Base-by-base conservation (phyloP, 2,329 filamentous ascomycete species). In the Epichloe typhina region DNA sequence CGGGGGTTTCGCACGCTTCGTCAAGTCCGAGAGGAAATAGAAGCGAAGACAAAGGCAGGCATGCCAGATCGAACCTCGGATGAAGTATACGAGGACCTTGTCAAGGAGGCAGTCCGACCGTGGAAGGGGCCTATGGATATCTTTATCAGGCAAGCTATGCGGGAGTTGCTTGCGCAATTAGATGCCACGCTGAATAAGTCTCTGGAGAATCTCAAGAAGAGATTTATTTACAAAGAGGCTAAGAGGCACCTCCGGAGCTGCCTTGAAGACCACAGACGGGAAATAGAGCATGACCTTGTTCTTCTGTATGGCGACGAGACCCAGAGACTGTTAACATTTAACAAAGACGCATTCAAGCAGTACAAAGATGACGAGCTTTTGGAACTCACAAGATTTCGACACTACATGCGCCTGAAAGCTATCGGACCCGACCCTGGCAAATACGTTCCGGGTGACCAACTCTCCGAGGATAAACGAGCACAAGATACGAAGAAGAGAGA, bases 11-110 rank as follows among this genome's bases (percentile, higher is more conserved):
- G 73, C 35, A 74, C 72, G 0, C 66, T 81, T 2, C 63, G 64
- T 3, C 66, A 74, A 38, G 77, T 86, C 1, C 72, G 75, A 0
- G 63, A 69, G 0, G 72, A 80, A 11, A 82, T 84, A 13, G 64
- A 69, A 17, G 65, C 69, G 4, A 77, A 77, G 12, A 76, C 74
- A 26, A 71, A 70, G 17, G 74, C 78, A 0, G 80, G 82, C 0
- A 71, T 82, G 56, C 80, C 79, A 0, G 74, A 76, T 6, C 70
- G 80, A 0, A 75, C 80, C 0, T 75, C 81, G 0, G 73, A 77
- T 0, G 75, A 78, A 38, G 80, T 84, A 0, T 79, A 82, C 21
- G 74, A 81, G 31, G 69, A 70, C 0, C 68, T 86, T 15, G 80
- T 77, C 44, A 67, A 72, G 15, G 66, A 76, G n/a, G 75, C 76